Evolutionary conservation across 371 early-diverging fungal species (phyloP).

Genomic region (Mortierella sp.): DNA sequence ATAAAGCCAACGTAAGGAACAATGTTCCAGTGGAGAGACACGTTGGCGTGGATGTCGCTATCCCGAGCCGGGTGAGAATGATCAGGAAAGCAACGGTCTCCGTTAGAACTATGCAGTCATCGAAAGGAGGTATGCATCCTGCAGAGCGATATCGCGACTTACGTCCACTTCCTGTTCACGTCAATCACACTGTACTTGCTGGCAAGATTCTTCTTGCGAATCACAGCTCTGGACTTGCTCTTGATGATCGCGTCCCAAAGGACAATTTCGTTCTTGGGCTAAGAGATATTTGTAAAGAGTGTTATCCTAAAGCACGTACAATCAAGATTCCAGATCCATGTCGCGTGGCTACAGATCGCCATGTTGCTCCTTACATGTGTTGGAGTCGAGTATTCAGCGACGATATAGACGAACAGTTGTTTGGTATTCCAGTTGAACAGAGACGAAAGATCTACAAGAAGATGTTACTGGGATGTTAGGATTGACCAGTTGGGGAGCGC

Average conservation of each 20-base stretch:
- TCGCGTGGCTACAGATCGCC: not conserved
- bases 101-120: not conserved
- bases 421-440: slow-evolving; percentile 98
- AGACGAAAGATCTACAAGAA: slow-evolving; percentile 79
- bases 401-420: slow-evolving; percentile 89
- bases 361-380: slow-evolving; percentile 60
- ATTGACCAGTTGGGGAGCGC: not conserved
- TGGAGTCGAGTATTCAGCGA: slow-evolving; percentile 84
- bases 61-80: not conserved
- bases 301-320: slow-evolving; percentile 13
- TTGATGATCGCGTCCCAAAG: slow-evolving; percentile 94
- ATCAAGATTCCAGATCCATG: not conserved
- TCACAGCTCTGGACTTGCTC: slow-evolving; percentile 71
- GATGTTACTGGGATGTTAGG: too few relatives aligned
- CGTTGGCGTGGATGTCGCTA: slow-evolving; percentile 70
- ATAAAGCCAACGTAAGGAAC: slow-evolving; percentile 89
- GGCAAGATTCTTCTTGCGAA: slow-evolving; percentile 66
- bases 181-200: slow-evolving; percentile 83
- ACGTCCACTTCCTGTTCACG: slow-evolving; percentile 76
- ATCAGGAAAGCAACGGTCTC: not conserved
- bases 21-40: slow-evolving; percentile 88
- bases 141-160: slow-evolving; percentile 35
- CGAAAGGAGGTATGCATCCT: too few relatives aligned
- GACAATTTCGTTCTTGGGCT: slow-evolving; percentile 80
- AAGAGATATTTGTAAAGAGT: not conserved